Percentiles rank a stretch among this genome's conserved stretches.
phyloP scores from a whole-genome alignment of 2,329 filamentous ascomycete genomes.

The Exophiala xenobiotica region DNA sequence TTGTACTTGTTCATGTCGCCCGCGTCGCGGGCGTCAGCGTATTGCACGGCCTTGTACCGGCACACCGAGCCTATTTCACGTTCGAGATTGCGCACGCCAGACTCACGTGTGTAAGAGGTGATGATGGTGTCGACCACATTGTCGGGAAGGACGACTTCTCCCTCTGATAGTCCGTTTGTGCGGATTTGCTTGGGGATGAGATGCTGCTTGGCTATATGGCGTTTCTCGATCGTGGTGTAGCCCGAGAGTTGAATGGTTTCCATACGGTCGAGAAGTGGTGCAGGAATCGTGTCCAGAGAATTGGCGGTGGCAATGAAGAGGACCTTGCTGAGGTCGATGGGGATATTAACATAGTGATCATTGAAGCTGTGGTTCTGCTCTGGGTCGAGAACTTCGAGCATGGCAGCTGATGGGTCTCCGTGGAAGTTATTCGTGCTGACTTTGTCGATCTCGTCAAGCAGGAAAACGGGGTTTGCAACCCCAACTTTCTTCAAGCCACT shows the following conservation, averaged over 20 bases:
- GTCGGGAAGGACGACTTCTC: constrained; percentile 73
- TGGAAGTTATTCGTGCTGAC: constrained; percentile 87
- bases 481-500: constrained; percentile 93
- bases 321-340: constrained; percentile 92
- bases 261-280: constrained; percentile 94
- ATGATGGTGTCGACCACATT: constrained; percentile 94
- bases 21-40: constrained; percentile 80
- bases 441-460: constrained; percentile 98
- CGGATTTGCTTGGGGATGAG: constrained; percentile 95
- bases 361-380: constrained; percentile 95
- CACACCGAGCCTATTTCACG: constrained; percentile 94
- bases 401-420: constrained; percentile 91
- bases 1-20: constrained; percentile 61
- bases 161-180: constrained; percentile 76
- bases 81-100: constrained; percentile 92
- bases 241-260: constrained; percentile 91
- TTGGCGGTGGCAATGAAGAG: constrained; percentile 98
- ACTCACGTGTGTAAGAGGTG: constrained; percentile 92
- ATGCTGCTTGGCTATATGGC: constrained; percentile 88
- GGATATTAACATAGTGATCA: constrained; percentile 94
- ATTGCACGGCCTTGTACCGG: constrained; percentile 92
- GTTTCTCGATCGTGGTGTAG: constrained; percentile 96
- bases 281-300: constrained; percentile 86
- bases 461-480: constrained; percentile 89
- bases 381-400: constrained; percentile 96